phyloP scores from a whole-genome alignment of 768 basidiomycete species.

The Lanmaoa rubissima region DNA sequence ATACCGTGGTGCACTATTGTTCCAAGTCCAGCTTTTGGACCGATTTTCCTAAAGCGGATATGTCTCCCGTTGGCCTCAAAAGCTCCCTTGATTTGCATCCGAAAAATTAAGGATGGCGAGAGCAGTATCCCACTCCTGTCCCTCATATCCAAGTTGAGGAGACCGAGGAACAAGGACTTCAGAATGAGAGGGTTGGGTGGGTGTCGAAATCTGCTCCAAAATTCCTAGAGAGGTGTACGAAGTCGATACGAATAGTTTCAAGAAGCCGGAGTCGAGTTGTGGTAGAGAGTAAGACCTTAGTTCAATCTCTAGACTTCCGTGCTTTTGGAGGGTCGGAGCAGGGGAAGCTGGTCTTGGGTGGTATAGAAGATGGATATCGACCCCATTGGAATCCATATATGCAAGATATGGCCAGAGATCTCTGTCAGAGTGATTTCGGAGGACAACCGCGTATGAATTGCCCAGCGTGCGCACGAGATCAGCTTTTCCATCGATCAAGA shows the following conservation, averaged over 20 bases:
- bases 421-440: slow-evolving; percentile 48
- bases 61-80: background rate
- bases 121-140: slow-evolving; percentile 32
- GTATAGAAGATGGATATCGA: slow-evolving; percentile 55
- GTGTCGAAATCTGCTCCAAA: slow-evolving; percentile 44
- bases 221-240: slow-evolving; percentile 46
- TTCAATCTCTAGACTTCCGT: slow-evolving; percentile 40
- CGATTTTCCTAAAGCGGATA: background rate
- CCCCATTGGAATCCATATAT: slow-evolving; percentile 57
- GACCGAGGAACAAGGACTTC: slow-evolving; percentile 5
- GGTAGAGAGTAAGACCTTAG: slow-evolving; percentile 42
- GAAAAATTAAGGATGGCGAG: slow-evolving; percentile 25
- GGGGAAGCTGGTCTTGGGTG: slow-evolving; percentile 41
- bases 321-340: slow-evolving; percentile 45
- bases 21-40: slow-evolving; percentile 14
- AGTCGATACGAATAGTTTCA: slow-evolving; percentile 59
- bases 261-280: slow-evolving; percentile 45
- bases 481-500: slow-evolving; percentile 48
- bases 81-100: slow-evolving; percentile 3
- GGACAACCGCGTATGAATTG: slow-evolving; percentile 45
- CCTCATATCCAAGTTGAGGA: slow-evolving; percentile 6
- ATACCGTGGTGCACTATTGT: background rate
- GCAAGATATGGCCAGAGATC: slow-evolving; percentile 64
- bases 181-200: slow-evolving; percentile 16
- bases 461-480: slow-evolving; percentile 42